These are phyloP conservation scores for Zygotorulaspora florentina DNA, from an alignment of 805 yeast species.

Conservation along the genomic window DNA sequence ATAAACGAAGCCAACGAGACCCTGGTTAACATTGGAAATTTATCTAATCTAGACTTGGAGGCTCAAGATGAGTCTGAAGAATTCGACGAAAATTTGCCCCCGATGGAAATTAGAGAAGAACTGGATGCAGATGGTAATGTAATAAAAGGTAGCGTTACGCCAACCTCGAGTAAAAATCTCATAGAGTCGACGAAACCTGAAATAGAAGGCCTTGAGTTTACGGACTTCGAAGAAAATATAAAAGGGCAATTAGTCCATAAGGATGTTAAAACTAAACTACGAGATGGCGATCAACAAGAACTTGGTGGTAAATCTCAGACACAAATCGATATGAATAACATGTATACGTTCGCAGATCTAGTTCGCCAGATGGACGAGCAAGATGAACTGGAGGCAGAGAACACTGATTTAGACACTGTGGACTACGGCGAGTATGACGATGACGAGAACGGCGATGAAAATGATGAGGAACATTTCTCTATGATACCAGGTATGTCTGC, in stretches of 20 bases:
- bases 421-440: conserved; percentile 23
- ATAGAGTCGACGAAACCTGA: conserved; percentile 14
- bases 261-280: conserved; percentile 3
- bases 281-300: conserved; percentile 3
- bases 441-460: conserved; percentile 22
- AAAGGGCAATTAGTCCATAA: conserved; percentile 11
- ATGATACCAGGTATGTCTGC: conserved; percentile 26
- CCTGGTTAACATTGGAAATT: conserved; percentile 24
- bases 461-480: conserved; percentile 13
- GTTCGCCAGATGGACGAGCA: conserved; percentile 32
- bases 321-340: conserved; percentile 22
- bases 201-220: conserved; percentile 33
- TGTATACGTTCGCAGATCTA: conserved; percentile 34
- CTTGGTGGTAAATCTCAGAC: conserved; percentile 4
- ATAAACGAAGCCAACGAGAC: conserved; percentile 40
- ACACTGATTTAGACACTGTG: conserved; percentile 17
- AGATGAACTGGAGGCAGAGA: conserved; percentile 28
- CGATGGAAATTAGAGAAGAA: conserved; percentile 81
- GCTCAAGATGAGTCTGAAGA: conserved; percentile 11
- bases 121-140: conserved; percentile 82
- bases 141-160: conserved; percentile 42
- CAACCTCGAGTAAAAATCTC: conserved; percentile 28
- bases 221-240: conserved; percentile 15
- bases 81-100: conserved; percentile 51
- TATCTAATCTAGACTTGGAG: conserved; percentile 6